Percentiles rank a stretch among this genome's conserved stretches.
phyloP scores from a whole-genome alignment of 805 yeast genomes.

The Candida stauntonica region DNA sequence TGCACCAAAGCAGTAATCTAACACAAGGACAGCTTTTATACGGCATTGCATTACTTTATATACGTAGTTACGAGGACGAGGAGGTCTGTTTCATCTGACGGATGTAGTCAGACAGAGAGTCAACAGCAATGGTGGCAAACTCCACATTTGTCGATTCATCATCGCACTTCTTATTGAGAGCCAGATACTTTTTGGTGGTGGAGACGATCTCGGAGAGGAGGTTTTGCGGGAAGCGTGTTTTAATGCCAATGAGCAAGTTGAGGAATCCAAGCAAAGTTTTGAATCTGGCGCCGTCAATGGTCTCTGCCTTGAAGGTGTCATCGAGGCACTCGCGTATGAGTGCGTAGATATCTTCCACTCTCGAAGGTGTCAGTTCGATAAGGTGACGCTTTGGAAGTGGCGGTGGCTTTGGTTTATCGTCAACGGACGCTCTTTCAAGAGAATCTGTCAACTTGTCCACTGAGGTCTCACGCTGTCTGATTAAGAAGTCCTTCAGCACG shows the following conservation, averaged over 20 bases:
- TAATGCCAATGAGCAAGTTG: conserved; percentile 44
- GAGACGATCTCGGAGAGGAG: conserved; percentile 30
- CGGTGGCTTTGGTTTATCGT: conserved; percentile 23
- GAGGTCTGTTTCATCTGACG: conserved; percentile 6
- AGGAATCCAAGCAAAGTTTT: conserved; percentile 50
- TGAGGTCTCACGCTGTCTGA: conserved; percentile 25
- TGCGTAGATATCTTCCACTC: conserved; percentile 40
- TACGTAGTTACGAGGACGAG: background rate
- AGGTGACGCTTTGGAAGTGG: conserved; percentile 40
- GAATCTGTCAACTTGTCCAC: background rate
- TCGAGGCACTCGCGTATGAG: conserved; percentile 37
- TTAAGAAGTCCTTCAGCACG: conserved; percentile 63
- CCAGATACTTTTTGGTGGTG: conserved; percentile 21
- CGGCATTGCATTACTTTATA: background rate
- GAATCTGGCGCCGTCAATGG: conserved; percentile 27
- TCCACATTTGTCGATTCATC: conserved; percentile 12
- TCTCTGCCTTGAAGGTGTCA: conserved; percentile 22
- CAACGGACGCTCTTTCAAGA: no score
- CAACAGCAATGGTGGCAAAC: conserved; percentile 13
- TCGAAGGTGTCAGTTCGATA: conserved; percentile 38
- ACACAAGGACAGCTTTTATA: background rate
- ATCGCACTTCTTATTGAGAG: conserved; percentile 10
- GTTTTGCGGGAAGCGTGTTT: conserved; percentile 28
- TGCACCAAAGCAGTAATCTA: background rate
- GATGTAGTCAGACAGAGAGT: conserved; percentile 7